Conservation (phyloP, 2,329 filamentous ascomycete species). For the Scedosporium apiospermum region DNA sequence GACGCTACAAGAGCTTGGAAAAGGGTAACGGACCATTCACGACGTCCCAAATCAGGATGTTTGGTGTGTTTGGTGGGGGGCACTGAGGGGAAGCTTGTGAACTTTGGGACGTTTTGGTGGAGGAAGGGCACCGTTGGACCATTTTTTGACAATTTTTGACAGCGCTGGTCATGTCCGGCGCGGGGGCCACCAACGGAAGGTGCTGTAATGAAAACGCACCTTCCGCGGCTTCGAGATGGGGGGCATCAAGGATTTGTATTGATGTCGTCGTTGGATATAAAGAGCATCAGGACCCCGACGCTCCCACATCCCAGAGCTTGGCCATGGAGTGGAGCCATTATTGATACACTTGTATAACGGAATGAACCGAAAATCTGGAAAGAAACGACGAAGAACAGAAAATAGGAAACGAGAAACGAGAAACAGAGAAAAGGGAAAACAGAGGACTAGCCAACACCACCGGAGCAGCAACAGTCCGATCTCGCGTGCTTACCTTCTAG, state of each 20-base stretch:
- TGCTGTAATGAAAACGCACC: not conserved
- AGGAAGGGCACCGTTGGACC: not conserved
- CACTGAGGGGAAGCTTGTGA: too few relatives aligned
- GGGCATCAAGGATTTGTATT: too few relatives aligned
- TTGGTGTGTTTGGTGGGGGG: not conserved
- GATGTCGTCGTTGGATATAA: not conserved
- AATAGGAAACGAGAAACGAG: not conserved
- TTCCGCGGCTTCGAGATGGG: not conserved
- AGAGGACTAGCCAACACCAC: not conserved
- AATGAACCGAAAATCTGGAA: not conserved
- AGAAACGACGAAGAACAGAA: not conserved
- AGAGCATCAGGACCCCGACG: not conserved
- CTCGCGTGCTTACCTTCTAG: conserved; percentile 5
- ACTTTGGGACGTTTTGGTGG: not conserved
- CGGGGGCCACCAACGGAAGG: not conserved
- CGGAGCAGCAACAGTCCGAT: not conserved
- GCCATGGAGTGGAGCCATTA: not conserved
- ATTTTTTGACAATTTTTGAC: not conserved
- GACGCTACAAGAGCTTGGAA: not conserved
- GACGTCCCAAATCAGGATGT: not conserved
- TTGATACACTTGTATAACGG: not conserved
- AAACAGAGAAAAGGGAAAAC: not conserved
- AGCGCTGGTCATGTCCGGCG: not conserved
- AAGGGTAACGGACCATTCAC: not conserved
- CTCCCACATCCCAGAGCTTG: not conserved